These are phyloP conservation scores for Ophiocordyceps unilateralis DNA, from an alignment of 2,329 filamentous ascomycete genomes.

Conservation along the genomic window DNA sequence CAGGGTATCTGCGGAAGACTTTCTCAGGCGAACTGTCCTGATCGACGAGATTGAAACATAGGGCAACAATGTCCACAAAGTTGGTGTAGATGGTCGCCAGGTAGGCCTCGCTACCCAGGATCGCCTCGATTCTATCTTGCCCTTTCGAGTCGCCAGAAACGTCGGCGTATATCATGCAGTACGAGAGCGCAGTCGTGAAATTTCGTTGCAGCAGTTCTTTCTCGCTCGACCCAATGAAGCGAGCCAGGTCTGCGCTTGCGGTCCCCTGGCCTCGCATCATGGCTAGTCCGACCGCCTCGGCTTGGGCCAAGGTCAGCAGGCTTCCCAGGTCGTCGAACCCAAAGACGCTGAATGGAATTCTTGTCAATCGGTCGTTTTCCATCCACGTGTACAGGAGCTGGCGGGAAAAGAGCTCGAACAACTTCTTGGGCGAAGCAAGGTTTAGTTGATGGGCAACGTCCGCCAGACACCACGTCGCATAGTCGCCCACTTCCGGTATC, in stretches of 20 bases:
- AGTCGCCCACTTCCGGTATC: constrained; percentile 43
- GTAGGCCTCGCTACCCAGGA: constrained; percentile 51
- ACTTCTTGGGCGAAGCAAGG: constrained; percentile 45
- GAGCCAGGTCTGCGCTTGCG: constrained; percentile 42
- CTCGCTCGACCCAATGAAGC: constrained; percentile 34
- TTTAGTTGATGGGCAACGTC: constrained; percentile 48
- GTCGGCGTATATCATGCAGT: constrained; percentile 51
- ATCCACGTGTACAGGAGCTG: constrained; percentile 90
- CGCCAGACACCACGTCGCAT: constrained; percentile 56
- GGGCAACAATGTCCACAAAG: constrained; percentile 61
- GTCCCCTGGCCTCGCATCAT: constrained; percentile 63
- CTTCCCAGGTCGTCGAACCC: constrained; percentile 53
- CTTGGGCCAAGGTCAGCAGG: constrained; percentile 52
- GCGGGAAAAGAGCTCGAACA: constrained; percentile 74
- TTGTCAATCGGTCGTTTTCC: constrained; percentile 43
- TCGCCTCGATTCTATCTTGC: constrained; percentile 49
- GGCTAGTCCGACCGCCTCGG: constrained; percentile 64
- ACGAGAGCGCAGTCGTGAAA: constrained; percentile 68
- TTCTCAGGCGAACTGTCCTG: constrained; percentile 60
- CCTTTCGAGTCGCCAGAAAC: constrained; percentile 27
- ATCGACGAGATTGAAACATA: constrained; percentile 61
- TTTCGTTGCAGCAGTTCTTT: constrained; percentile 43
- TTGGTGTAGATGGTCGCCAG: constrained; percentile 44
- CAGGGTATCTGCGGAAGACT: constrained; percentile 40
- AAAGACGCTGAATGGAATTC: constrained; percentile 75